Conservation (phyloP, 2,329 filamentous ascomycete genomes). For the Aspergillus transmontanensis region DNA sequence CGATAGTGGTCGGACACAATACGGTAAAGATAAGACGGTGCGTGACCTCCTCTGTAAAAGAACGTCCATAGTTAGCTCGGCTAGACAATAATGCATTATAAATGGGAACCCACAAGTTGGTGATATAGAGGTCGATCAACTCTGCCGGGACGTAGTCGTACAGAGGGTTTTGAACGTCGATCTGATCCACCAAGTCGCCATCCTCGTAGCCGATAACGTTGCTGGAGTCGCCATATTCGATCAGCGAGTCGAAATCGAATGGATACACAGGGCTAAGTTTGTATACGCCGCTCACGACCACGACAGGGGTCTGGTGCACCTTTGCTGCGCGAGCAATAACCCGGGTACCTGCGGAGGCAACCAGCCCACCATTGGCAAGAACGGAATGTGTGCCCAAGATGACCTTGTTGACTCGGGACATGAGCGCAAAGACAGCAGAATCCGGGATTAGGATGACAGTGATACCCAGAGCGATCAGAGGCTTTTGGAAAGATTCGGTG, state of each 20-base stretch:
- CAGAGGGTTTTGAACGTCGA: slow-evolving; percentile 76
- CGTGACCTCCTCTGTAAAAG: slow-evolving; percentile 58
- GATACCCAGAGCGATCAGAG: slow-evolving; percentile 75
- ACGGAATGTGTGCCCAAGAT: slow-evolving; percentile 86
- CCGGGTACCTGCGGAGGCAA: slow-evolving; percentile 81
- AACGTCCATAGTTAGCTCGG: slow-evolving; percentile 19
- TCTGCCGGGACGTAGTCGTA: slow-evolving; percentile 82
- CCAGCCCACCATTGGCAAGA: slow-evolving; percentile 81
- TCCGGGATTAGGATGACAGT: slow-evolving; percentile 83
- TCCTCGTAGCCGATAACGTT: slow-evolving; percentile 77
- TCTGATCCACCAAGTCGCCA: slow-evolving; percentile 73
- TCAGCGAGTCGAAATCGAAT: slow-evolving; percentile 76
- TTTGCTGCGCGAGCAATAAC: slow-evolving; percentile 83
- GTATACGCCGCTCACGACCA: slow-evolving; percentile 89
- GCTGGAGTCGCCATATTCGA: slow-evolving; percentile 83
- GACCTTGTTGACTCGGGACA: slow-evolving; percentile 94
- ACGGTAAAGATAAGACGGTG: slow-evolving; percentile 65
- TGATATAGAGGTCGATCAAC: slow-evolving; percentile 65
- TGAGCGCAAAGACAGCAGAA: slow-evolving; percentile 85
- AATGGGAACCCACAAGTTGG: slow-evolving; percentile 67
- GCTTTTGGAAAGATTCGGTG: slow-evolving; percentile 68
- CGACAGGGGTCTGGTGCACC: slow-evolving; percentile 78
- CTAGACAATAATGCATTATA: neutral
- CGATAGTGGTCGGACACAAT: slow-evolving; percentile 69
- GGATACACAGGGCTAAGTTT: slow-evolving; percentile 90